Conservation (phyloP, 106 monocot genomes). For the Dendrobium nobile region DNA sequence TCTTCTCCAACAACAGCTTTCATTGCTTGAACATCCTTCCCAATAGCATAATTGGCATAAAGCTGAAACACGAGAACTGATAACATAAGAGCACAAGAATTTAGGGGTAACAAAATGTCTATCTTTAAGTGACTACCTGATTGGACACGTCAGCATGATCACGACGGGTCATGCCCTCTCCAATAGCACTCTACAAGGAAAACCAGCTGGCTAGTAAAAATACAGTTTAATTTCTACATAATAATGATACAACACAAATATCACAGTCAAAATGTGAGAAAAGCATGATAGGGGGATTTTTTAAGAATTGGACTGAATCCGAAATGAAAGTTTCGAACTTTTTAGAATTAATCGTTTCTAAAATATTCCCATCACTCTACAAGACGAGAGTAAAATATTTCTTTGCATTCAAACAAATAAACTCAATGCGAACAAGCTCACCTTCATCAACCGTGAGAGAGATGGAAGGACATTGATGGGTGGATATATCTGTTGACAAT, state of each 20-base stretch:
- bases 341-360: background rate
- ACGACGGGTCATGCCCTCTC: conserved; percentile 97
- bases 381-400: background rate
- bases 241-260: no score
- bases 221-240: no score
- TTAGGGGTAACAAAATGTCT: no score
- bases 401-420: background rate
- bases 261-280: no score
- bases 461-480: conserved; percentile 80
- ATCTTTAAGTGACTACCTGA: conserved; percentile 24
- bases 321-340: no score
- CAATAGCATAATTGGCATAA: conserved; percentile 99
- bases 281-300: no score
- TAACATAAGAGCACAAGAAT: background rate
- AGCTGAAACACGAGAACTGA: conserved; percentile 34
- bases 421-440: conserved; percentile 5
- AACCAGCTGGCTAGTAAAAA: background rate
- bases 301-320: no score
- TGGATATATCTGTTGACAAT: conserved; percentile 38
- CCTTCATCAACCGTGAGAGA: conserved; percentile 74
- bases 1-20: conserved; percentile 99
- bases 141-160: conserved; percentile 98
- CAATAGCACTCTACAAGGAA: conserved; percentile 87
- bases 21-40: conserved; percentile 99
- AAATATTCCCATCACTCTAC: background rate